Evolutionary conservation across 2,329 filamentous ascomycete genomes (phyloP).

Genomic region (Periconia digitata): DNA sequence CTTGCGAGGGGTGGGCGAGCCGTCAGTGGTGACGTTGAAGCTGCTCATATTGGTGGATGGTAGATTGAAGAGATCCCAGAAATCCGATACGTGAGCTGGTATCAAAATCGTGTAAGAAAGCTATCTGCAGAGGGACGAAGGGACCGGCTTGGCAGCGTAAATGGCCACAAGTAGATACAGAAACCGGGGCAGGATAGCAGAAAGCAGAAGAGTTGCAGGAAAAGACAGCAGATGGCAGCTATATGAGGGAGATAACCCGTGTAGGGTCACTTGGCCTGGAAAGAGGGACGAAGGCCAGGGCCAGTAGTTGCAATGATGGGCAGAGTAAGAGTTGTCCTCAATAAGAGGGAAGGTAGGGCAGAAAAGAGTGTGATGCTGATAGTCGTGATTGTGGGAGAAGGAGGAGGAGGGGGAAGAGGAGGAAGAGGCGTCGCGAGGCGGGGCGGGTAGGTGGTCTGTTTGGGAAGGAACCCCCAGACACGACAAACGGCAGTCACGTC

Average conservation of each 20-base stretch:
- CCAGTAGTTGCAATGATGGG: slow-evolving; percentile 10
- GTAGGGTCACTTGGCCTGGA: not conserved
- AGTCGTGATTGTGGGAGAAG: not conserved
- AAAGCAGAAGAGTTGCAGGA: slow-evolving; percentile 12
- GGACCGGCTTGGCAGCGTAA: slow-evolving; percentile 33
- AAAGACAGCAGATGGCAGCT: slow-evolving; percentile 16
- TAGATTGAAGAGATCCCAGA: slow-evolving; percentile 39
- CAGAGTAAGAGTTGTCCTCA: slow-evolving; percentile 5
- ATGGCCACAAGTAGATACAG: slow-evolving; percentile 42
- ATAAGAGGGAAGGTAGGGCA: slow-evolving; percentile 7
- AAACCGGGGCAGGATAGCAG: slow-evolving; percentile 17
- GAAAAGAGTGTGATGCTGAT: slow-evolving; percentile 9
- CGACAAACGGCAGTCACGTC: not conserved
- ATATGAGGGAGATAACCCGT: slow-evolving; percentile 23
- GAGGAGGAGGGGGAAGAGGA: not conserved
- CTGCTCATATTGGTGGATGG: slow-evolving; percentile 33
- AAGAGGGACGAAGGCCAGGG: slow-evolving; percentile 21
- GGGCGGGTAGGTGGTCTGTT: slow-evolving; percentile 5
- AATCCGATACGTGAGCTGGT: slow-evolving; percentile 33
- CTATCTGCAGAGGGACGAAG: slow-evolving; percentile 23
- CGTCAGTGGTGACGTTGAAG: slow-evolving; percentile 45
- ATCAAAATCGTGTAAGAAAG: slow-evolving; percentile 39
- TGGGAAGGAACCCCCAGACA: not conserved
- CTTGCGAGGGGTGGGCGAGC: slow-evolving; percentile 47
- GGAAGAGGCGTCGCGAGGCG: slow-evolving; percentile 6